These are phyloP conservation scores for Alternaria sp. DNA, from an alignment of 2,329 filamentous ascomycete species.

Conservation along the genomic window DNA sequence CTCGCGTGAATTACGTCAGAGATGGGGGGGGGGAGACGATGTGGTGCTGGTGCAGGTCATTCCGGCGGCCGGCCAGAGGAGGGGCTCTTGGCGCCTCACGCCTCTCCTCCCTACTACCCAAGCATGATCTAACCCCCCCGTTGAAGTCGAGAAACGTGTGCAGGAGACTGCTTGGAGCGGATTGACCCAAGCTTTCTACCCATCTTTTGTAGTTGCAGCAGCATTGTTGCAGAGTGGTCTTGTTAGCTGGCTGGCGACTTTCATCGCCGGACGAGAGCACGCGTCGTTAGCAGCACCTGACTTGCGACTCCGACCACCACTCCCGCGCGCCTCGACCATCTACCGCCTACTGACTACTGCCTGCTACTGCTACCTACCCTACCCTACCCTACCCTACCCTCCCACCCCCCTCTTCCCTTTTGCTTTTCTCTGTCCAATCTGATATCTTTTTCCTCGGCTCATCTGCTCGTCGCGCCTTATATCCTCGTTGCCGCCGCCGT, in stretches of 20 bases:
- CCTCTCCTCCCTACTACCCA: too few species aligned
- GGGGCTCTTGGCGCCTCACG: neutral
- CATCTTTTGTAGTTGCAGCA: neutral
- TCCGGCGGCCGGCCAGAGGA: neutral
- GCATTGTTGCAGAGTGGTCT: neutral
- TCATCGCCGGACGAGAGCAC: neutral
- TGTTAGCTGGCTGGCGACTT: neutral
- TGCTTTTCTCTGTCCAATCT: neutral
- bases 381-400: neutral
- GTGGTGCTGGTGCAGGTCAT: neutral
- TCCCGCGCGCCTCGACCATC: neutral
- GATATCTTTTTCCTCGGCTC: neutral
- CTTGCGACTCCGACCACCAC: neutral
- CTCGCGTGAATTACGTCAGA: neutral
- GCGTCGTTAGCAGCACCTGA: constrained; percentile 15
- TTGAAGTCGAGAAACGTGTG: neutral
- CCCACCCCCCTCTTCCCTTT: neutral
- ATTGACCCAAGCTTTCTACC: neutral
- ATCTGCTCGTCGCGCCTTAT: constrained; percentile 6
- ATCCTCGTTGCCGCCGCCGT: constrained; percentile 18
- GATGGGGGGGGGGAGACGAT: neutral
- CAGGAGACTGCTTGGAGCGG: neutral
- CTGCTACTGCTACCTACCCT: neutral
- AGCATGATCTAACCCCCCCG: too few species aligned
- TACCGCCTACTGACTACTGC: constrained; percentile 5